Conservation (phyloP, 805 yeast species). For the Nadsonia fulvescens region DNA sequence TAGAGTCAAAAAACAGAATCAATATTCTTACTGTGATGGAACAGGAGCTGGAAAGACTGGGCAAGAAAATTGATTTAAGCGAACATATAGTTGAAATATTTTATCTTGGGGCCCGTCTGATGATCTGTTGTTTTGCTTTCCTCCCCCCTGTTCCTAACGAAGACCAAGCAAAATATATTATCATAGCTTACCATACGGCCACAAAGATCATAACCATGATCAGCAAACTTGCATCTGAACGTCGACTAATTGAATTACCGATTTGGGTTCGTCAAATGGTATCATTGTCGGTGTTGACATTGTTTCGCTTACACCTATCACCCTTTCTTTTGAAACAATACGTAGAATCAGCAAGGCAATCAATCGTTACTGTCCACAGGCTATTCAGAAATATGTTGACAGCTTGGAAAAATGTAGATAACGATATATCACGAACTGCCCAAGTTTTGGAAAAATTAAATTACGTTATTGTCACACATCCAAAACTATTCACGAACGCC, state of each 20-base stretch:
- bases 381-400: slow-evolving; percentile 71
- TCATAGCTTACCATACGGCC: slow-evolving; percentile 62
- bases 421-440: slow-evolving; percentile 82
- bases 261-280: slow-evolving; percentile 76
- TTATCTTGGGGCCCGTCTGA: slow-evolving; percentile 57
- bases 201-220: slow-evolving; percentile 68
- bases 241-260: slow-evolving; percentile 67
- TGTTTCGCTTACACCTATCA: slow-evolving; percentile 68
- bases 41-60: slow-evolving; percentile 57
- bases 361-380: slow-evolving; percentile 84
- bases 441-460: slow-evolving; percentile 78
- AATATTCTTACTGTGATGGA: slow-evolving; percentile 63
- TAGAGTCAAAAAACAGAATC: slow-evolving; percentile 69
- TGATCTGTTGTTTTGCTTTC: slow-evolving; percentile 79
- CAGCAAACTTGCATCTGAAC: slow-evolving; percentile 47
- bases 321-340: slow-evolving; percentile 53
- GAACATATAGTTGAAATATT: slow-evolving; percentile 55
- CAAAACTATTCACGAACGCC: slow-evolving; percentile 56
- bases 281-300: slow-evolving; percentile 51
- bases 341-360: slow-evolving; percentile 78
- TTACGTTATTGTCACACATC: slow-evolving; percentile 71
- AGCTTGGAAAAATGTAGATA: slow-evolving; percentile 81
- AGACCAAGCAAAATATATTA: slow-evolving; percentile 71
- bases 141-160: slow-evolving; percentile 74
- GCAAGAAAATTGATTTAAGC: slow-evolving; percentile 41